Evolutionary conservation across 805 yeast genomes (phyloP).

Genomic region (Candida silvicultrix): DNA sequence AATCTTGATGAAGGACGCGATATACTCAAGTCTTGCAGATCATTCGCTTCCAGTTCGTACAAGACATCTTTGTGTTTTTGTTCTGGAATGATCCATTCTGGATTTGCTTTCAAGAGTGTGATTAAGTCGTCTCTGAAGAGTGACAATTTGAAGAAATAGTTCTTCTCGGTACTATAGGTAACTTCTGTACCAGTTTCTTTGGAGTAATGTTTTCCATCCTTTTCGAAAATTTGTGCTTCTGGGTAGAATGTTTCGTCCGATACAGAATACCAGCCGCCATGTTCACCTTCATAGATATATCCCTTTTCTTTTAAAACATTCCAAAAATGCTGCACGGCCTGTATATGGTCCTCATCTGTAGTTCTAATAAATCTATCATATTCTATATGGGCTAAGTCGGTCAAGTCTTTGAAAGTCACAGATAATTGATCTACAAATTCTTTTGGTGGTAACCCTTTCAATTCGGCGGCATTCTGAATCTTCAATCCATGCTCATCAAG

Average conservation of each 20-base stretch:
- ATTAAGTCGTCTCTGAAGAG: conserved; percentile 51
- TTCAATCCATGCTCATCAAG: conserved; percentile 97
- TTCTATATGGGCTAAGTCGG: conserved; percentile 46
- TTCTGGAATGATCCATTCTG: conserved; percentile 61
- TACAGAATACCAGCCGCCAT: conserved; percentile 91
- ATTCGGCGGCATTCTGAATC: conserved; percentile 78
- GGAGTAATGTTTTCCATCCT: conserved; percentile 33
- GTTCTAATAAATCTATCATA: conserved; percentile 84
- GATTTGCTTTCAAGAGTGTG: conserved; percentile 38
- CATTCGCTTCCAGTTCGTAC: conserved; percentile 43
- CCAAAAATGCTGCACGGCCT: conserved; percentile 71
- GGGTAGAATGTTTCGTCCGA: conserved; percentile 95
- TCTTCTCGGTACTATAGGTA: conserved; percentile 66
- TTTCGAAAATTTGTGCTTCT: conserved; percentile 54
- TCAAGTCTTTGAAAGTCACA: conserved; percentile 56
- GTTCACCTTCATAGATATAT: conserved; percentile 73
- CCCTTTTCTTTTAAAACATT: conserved; percentile 48
- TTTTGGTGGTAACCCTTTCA: conserved; percentile 48
- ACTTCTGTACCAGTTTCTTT: conserved; percentile 78
- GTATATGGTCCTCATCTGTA: conserved; percentile 74
- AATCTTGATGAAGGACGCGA: conserved; percentile 78
- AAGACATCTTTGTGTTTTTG: conserved; percentile 48
- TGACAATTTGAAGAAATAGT: conserved; percentile 78
- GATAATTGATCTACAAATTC: conserved; percentile 68
- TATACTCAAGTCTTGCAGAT: conserved; percentile 68